Conservation (phyloP, 805 yeast genomes). For the Yarrowia deformans region DNA sequence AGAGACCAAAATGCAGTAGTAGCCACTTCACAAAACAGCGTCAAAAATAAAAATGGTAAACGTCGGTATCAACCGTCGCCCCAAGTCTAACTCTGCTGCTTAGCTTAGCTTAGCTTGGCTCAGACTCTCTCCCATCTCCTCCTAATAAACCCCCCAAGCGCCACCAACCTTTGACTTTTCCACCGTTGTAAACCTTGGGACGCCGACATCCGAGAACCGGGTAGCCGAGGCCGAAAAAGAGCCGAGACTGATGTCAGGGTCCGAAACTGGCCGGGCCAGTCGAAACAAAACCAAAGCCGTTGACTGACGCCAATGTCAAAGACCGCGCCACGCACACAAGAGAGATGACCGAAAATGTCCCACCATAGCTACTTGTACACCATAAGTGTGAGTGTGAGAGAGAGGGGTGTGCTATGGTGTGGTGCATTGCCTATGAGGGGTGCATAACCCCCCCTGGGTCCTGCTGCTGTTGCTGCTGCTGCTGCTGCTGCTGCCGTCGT, state of each 20-base stretch:
- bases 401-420: no score
- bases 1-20: not conserved
- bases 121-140: not conserved
- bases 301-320: not conserved
- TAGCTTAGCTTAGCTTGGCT: not conserved
- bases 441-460: slow-evolving; percentile 1
- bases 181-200: not conserved
- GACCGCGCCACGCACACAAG: not conserved
- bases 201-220: slow-evolving; percentile 11
- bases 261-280: not conserved
- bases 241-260: not conserved
- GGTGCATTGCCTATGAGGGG: not conserved
- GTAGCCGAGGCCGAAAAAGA: slow-evolving; percentile 27
- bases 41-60: not conserved
- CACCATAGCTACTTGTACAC: no score
- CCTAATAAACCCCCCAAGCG: no score
- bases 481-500: not conserved
- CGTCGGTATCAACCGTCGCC: not conserved
- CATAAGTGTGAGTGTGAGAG: no score
- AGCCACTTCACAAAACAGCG: not conserved
- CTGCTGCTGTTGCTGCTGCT: no score
- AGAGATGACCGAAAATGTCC: not conserved
- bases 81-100: slow-evolving; percentile 8
- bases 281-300: no score
- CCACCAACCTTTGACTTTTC: not conserved